These are phyloP conservation scores for Babesia ovata DNA, from an alignment of 169 alveolate species.

Conservation along the genomic window DNA sequence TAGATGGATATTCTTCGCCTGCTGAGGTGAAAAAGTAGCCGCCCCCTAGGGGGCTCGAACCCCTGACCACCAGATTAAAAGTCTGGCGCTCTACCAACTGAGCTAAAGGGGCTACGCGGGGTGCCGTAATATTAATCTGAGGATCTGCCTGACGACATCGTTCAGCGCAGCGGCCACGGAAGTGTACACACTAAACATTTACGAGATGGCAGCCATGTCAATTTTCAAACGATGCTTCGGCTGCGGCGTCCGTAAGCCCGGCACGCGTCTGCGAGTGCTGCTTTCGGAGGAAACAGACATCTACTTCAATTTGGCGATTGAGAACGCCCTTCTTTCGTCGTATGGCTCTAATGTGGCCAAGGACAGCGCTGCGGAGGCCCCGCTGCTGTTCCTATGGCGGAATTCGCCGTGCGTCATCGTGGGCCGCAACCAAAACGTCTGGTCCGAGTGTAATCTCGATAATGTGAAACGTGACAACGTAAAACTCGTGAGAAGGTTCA, in stretches of 20 bases:
- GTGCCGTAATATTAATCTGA: not conserved
- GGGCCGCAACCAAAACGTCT: conserved; percentile 92
- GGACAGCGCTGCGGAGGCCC: conserved; percentile 65
- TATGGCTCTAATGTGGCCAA: conserved; percentile 47
- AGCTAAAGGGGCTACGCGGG: conserved; percentile 88
- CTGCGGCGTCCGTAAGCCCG: not conserved
- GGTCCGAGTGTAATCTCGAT: conserved; percentile 91
- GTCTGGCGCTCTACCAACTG: conserved; percentile 99
- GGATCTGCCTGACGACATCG: not conserved
- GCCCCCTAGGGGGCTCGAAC: conserved; percentile 98
- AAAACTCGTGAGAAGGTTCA: conserved; percentile 87
- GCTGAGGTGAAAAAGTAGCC: not conserved
- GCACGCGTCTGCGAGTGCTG: conserved; percentile 33
- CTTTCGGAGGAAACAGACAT: conserved; percentile 71
- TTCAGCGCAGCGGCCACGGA: not conserved
- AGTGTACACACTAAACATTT: not conserved
- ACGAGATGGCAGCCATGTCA: conserved; percentile 4
- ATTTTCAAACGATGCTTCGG: conserved; percentile 16
- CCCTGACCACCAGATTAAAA: conserved; percentile 99
- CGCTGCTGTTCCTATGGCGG: conserved; percentile 90
- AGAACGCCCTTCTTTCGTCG: conserved; percentile 65
- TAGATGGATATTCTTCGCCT: not conserved
- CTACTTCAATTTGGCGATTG: conserved; percentile 76
- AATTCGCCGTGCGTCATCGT: conserved; percentile 89
- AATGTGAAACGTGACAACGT: conserved; percentile 83